These are phyloP conservation scores for Sporothrix phasma DNA, from an alignment of 2,329 filamentous ascomycete genomes.

Conservation along the genomic window DNA sequence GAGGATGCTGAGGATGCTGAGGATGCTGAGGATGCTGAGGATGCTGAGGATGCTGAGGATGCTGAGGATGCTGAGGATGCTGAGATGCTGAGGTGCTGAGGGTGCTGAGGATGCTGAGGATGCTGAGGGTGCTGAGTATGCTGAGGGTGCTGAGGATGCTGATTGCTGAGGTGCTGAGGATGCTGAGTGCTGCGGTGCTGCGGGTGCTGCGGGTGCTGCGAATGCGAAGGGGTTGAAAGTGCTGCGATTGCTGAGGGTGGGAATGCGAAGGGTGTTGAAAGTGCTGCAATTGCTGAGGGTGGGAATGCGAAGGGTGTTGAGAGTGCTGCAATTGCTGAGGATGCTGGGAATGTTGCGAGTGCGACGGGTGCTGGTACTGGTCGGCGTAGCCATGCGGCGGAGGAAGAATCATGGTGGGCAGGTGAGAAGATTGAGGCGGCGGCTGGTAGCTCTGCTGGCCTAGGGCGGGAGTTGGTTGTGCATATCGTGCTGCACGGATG, in stretches of 20 bases:
- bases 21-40: conserved; percentile 4
- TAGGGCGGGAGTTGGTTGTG: conserved; percentile 18
- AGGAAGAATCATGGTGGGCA: conserved; percentile 16
- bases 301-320: conserved; percentile 12
- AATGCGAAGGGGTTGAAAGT: not conserved
- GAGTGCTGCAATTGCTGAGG: not conserved
- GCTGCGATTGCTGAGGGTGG: not conserved
- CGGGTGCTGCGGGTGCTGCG: not conserved
- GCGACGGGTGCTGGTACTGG: conserved; percentile 14
- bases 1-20: not conserved
- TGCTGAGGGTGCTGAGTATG: conserved; percentile 3
- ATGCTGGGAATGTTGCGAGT: not conserved
- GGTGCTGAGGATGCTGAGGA: not conserved
- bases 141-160: conserved; percentile 5
- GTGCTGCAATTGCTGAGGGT: not conserved
- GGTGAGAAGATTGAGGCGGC: conserved; percentile 12
- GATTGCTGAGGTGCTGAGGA: not conserved
- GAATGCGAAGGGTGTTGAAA: not conserved
- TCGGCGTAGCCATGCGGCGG: conserved; percentile 17
- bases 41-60: not conserved
- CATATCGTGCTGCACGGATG: conserved; percentile 16
- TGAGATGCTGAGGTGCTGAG: no score
- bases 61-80: not conserved
- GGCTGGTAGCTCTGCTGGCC: conserved; percentile 13
- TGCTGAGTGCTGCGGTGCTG: no score